Base-by-base conservation (phyloP, 495 filamentous ascomycete species). In the Recurvomyces mirabilis region DNA sequence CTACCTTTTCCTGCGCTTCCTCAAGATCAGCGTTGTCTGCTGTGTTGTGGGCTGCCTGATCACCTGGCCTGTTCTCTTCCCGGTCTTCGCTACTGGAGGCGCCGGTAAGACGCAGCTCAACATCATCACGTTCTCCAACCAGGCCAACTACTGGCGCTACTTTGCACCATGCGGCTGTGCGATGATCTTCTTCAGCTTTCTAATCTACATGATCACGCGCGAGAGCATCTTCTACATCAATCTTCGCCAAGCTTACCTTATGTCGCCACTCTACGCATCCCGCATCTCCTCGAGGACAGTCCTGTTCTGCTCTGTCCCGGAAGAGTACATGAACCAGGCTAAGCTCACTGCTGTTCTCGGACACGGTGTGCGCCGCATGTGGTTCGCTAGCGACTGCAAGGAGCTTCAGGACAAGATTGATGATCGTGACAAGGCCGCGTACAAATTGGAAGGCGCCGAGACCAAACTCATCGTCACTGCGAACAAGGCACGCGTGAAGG, bases 161-260 rank as follows among this genome's bases (percentile, higher is more conserved):
- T 96, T 81, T 60, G 91, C 87, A 1, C 86, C 93, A 55, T 70
- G 68, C 23, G 72, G 86, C 49, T 59, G 81, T 47, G 71, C 71
- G 23, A 86, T 81, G 77, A 62, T 84, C 45, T 95, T 87, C 60
- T 78, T 88, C 74, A 70, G 75, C 35, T 91, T 95, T 55, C 68
- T 98, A 53, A 82, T 95, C 66, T 82, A 81, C 59, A 78, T 88
- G 60, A 78, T 98, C 48, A 82, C 88, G 48, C 77, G 93, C 35
- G 91, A 98, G 65, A 80, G 77, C 65, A 81, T 98, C 60, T 95
- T 76, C 73, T 94, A 84, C 63, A 84, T 94, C 73, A 95, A 94
- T 62, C 62, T 96, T 46, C 86, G 89, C 53, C 93, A 98, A 68
- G 91, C 93, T 1, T 94, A 93, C 66, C 70, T 91, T 37, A 71